Evolutionary conservation across 495 filamentous ascomycete genomes (phyloP), one percentile per base, ranked within the genome.

Genomic region (Lasiosphaeria hispida): DNA sequence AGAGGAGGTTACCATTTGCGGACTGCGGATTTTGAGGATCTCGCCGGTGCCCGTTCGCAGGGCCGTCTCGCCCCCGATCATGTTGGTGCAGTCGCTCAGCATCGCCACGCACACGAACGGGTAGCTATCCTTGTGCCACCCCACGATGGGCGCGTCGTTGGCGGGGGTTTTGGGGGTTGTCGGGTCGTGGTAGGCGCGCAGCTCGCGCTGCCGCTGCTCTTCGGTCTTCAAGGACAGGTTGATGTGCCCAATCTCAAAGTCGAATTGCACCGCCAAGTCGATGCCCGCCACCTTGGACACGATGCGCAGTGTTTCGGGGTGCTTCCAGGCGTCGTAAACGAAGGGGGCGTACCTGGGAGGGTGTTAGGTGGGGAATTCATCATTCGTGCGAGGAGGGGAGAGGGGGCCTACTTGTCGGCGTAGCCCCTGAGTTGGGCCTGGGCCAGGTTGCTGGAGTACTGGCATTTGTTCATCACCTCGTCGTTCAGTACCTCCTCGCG

Each of bases 101-200:
- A 90, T 90, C 11, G 84, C 77, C 39, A 91, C 86, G 62, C 87
- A 90, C 17, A 91, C 87, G 59, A 89, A 90, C 0, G 87, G 87
- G 64, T 90, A 90, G 61, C 84, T 86, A 62, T 91, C 87, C 34
- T 73, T 83, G 69, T 91, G 86, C 87, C 87, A 90, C 54, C 81
- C 85, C 19, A 88, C 85, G 48, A 89, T 83, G 19, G 71, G 67
- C 66, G 83, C 78, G 49, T 87, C 81, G 54, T 87, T 81, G 44
- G 84, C 82, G 8, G 60, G 59, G 7, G 50, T 60, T 34, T 61
- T 65, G 3, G 59, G 55, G 40, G 53, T 61, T 18, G 81, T 62
- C 39, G 76, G 78, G 51, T 82, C 73, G 42, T 72, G 23, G 15
- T 47, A 68, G 9, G 59, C 63, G 41, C 44, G 35, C 37, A 69